phyloP scores from a whole-genome alignment of 345 rosid species.

The Murraya paniculata region DNA sequence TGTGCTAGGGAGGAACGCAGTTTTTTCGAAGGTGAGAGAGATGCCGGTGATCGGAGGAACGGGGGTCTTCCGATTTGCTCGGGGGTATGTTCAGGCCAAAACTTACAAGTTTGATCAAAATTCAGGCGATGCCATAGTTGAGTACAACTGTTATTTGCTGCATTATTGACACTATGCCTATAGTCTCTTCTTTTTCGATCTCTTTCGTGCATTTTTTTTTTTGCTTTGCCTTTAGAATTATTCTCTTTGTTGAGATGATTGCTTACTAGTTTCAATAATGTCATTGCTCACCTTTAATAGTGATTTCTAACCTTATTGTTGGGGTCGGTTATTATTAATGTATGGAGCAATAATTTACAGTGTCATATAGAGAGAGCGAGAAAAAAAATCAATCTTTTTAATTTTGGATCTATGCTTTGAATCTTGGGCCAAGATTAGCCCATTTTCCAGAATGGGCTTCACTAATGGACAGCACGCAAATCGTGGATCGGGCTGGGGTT shows the following conservation, averaged over 20 bases:
- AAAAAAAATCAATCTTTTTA: too few relatives aligned
- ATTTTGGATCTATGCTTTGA: too few relatives aligned
- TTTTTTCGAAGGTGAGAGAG: conserved; percentile 53
- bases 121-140: conserved; percentile 43
- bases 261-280: not conserved
- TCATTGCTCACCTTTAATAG: not conserved
- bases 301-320: not conserved
- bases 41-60: conserved; percentile 81
- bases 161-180: not conserved
- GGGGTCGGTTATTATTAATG: not conserved
- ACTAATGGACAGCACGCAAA: too few relatives aligned
- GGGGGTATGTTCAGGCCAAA: conserved; percentile 60
- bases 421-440: too few relatives aligned
- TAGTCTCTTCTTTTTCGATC: not conserved
- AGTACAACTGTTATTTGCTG: conserved; percentile 52
- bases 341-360: too few relatives aligned
- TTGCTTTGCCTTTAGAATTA: not conserved
- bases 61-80: conserved; percentile 73
- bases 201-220: too few relatives aligned
- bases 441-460: too few relatives aligned
- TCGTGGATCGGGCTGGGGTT: too few relatives aligned
- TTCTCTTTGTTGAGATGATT: not conserved
- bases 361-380: too few relatives aligned
- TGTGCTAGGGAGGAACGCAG: conserved; percentile 62
- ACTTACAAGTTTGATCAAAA: conserved; percentile 37